Evolutionary conservation across 176 grass and related monocot species (phyloP).

Genomic region (Rhipidocladum racemiflorum): DNA sequence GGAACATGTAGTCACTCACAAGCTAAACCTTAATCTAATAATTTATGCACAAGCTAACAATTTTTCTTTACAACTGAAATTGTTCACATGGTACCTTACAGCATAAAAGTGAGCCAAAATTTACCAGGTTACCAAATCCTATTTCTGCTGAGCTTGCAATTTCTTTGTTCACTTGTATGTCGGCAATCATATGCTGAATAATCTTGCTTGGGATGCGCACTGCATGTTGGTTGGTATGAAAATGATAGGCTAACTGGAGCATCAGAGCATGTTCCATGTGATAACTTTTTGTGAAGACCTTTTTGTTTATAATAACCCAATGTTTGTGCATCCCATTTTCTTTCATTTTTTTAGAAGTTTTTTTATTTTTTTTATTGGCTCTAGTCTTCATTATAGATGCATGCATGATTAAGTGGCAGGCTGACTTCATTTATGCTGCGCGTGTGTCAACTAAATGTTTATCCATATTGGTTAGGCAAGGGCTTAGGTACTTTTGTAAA

Average conservation of each 20-base stretch:
- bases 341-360: neutral
- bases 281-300: neutral
- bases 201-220: neutral
- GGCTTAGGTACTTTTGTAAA: neutral
- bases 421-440: neutral
- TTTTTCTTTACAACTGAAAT: neutral
- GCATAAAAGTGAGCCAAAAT: slow-evolving; percentile 11
- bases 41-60: neutral
- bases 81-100: neutral
- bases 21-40: slow-evolving; percentile 9
- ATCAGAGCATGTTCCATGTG: slow-evolving; percentile 31
- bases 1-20: neutral
- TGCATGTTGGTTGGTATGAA: slow-evolving; percentile 9
- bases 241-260: slow-evolving; percentile 18
- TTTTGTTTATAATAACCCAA: neutral
- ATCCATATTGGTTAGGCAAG: neutral
- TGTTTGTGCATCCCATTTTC: neutral
- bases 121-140: neutral
- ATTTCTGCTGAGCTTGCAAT: neutral
- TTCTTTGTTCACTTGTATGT: slow-evolving; percentile 2
- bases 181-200: neutral
- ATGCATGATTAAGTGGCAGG: neutral
- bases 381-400: neutral
- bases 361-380: neutral
- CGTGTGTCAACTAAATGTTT: neutral